A percentile compares a stretch with the other conserved stretches of the same genome.
Conservation (phyloP, 495 filamentous ascomycete genomes). For the Hypoxylon trugodes region DNA sequence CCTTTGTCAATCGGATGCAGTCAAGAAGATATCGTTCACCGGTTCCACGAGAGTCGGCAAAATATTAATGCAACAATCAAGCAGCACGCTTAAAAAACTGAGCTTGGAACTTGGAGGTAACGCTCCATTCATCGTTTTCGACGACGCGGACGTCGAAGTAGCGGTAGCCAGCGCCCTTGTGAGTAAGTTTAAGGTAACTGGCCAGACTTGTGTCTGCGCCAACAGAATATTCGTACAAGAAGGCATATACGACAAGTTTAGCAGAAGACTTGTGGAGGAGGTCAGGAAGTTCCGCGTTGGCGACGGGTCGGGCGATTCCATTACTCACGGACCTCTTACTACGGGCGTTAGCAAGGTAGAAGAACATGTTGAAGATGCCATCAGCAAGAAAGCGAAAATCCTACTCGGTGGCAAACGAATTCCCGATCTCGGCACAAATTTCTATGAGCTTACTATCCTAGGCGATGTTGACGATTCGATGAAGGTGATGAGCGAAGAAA, state of each 20-base stretch:
- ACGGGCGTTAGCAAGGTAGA: conserved; percentile 66
- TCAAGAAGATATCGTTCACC: conserved; percentile 53
- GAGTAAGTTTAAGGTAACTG: conserved; percentile 59
- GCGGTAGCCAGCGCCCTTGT: conserved; percentile 74
- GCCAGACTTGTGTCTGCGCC: conserved; percentile 63
- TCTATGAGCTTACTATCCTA: conserved; percentile 60
- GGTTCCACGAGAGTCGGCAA: conserved; percentile 57
- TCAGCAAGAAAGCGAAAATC: conserved; percentile 4
- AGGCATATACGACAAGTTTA: conserved; percentile 63
- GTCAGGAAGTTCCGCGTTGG: conserved; percentile 56
- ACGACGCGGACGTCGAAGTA: conserved; percentile 71
- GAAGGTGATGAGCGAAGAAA: conserved; percentile 62
- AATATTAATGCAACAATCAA: conserved; percentile 50
- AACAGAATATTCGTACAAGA: conserved; percentile 64
- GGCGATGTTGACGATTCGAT: conserved; percentile 54
- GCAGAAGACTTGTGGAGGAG: conserved; percentile 63
- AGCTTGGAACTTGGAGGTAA: conserved; percentile 82
- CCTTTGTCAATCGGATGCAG: conserved; percentile 51
- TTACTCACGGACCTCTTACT: conserved; percentile 69
- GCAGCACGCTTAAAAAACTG: conserved; percentile 66
- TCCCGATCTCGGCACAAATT: conserved; percentile 54
- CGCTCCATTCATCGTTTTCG: conserved; percentile 70
- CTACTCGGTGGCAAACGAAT: conserved; percentile 3
- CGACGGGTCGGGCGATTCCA: conserved; percentile 63
- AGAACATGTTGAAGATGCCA: conserved; percentile 57